Conservation (phyloP, 768 basidiomycete species). For the Suillus subalutaceus region DNA sequence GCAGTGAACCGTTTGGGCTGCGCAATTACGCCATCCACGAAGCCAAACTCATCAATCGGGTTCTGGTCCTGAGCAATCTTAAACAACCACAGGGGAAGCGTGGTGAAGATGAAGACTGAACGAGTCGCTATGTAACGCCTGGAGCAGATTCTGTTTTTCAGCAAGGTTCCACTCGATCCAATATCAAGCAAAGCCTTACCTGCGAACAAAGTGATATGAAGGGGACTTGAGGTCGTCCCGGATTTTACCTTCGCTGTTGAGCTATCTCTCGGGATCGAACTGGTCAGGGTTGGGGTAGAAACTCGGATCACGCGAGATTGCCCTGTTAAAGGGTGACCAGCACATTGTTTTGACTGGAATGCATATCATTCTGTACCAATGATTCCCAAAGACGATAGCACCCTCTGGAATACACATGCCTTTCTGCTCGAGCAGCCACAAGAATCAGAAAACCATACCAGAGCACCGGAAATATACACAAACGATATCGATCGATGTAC, state of each 20-base stretch:
- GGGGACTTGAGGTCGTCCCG: background rate
- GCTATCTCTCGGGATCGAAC: conserved; percentile 63
- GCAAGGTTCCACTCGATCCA: background rate
- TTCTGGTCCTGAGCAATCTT: conserved; percentile 50
- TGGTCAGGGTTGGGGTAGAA: conserved; percentile 59
- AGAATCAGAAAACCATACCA: too few relatives aligned
- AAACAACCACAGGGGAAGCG: conserved; percentile 69
- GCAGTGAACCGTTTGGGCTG: conserved; percentile 67
- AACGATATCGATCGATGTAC: too few relatives aligned
- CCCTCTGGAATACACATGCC: too few relatives aligned
- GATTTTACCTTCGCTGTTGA: conserved; percentile 40
- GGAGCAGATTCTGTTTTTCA: conserved; percentile 47
- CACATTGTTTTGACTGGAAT: too few relatives aligned
- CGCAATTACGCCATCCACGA: conserved; percentile 64
- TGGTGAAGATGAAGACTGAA: conserved; percentile 68
- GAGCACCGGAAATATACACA: too few relatives aligned
- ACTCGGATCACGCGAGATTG: conserved; percentile 57
- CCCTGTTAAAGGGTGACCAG: conserved; percentile 33
- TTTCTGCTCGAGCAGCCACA: too few relatives aligned
- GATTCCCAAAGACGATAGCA: too few relatives aligned
- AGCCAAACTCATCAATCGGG: conserved; percentile 63
- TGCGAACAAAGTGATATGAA: conserved; percentile 61
- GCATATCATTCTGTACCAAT: too few relatives aligned
- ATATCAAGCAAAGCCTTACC: conserved; percentile 21
- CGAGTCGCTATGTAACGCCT: conserved; percentile 59